A percentile compares a stretch with the other conserved stretches of the same genome.
Evolutionary conservation across 495 filamentous ascomycete species (phyloP).

Genomic region (Margaritispora aquatica): DNA sequence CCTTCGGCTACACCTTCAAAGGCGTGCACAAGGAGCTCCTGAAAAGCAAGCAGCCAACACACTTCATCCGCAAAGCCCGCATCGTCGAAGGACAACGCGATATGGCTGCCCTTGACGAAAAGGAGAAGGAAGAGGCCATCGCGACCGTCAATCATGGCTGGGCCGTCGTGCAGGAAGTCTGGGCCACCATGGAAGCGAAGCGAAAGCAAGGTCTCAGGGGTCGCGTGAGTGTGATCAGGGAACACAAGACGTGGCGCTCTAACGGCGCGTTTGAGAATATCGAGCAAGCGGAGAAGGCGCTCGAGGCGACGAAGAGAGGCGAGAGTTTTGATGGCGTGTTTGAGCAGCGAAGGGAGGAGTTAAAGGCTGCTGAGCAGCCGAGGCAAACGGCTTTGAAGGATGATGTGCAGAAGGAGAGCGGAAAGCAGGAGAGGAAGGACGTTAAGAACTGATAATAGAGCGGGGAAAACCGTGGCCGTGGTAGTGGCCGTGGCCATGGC

Average conservation of each 20-base stretch:
- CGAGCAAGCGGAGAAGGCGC: conserved; percentile 31
- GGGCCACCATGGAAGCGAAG: conserved; percentile 34
- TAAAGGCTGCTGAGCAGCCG: conserved; percentile 13
- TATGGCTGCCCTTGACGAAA: conserved; percentile 23
- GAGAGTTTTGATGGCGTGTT: conserved; percentile 22
- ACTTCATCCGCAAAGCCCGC: conserved; percentile 41
- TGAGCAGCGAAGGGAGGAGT: conserved; percentile 10
- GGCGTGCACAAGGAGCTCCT: conserved; percentile 51
- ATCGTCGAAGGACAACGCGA: conserved; percentile 42
- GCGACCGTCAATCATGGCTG: conserved; percentile 33
- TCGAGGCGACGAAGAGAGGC: conserved; percentile 33
- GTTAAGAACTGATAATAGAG: no score
- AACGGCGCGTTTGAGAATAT: conserved; percentile 41
- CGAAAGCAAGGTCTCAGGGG: conserved; percentile 25
- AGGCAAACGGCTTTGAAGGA: no score
- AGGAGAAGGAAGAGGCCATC: conserved; percentile 22
- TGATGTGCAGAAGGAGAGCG: no score
- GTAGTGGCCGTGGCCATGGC: no score
- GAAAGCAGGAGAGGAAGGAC: no score
- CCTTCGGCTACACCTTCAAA: conserved; percentile 59
- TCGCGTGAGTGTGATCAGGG: conserved; percentile 22
- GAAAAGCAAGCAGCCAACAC: conserved; percentile 38
- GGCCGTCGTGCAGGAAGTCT: conserved; percentile 35
- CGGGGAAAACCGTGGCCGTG: no score
- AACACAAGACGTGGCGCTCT: conserved; percentile 26